Conservation (phyloP, 805 yeast genomes). For the Ogataea paradorogensis region DNA sequence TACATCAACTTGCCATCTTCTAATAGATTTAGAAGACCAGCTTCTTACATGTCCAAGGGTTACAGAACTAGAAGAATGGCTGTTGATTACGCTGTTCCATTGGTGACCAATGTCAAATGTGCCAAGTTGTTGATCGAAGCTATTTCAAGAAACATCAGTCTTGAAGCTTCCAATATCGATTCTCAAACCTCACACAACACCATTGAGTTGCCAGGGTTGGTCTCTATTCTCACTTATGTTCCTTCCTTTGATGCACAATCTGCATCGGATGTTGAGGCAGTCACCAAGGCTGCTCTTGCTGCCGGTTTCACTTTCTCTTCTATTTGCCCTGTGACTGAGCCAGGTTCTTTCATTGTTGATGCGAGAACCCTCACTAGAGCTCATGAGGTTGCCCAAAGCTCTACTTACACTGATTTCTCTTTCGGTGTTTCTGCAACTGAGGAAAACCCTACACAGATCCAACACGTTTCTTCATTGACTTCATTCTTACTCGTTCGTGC, state of each 20-base stretch:
- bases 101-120: conserved; percentile 95
- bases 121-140: conserved; percentile 97
- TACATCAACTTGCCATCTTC: conserved; percentile 96
- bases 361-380: conserved; percentile 64
- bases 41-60: conserved; percentile 96
- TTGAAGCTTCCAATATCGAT: conserved; percentile 74
- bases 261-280: conserved; percentile 54
- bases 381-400: conserved; percentile 47
- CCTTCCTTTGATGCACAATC: conserved; percentile 57
- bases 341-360: conserved; percentile 64
- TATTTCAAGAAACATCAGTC: conserved; percentile 62
- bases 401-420: conserved; percentile 78
- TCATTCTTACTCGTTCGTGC: conserved; percentile 82
- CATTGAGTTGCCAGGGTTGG: conserved; percentile 78
- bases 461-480: conserved; percentile 60
- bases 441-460: conserved; percentile 57
- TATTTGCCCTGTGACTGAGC: conserved; percentile 66
- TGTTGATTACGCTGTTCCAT: conserved; percentile 95
- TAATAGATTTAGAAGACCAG: conserved; percentile 97
- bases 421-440: conserved; percentile 82
- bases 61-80: conserved; percentile 99
- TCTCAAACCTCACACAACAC: conserved; percentile 89
- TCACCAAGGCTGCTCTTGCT: conserved; percentile 68
- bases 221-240: conserved; percentile 75
- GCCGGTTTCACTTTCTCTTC: conserved; percentile 89